These are phyloP conservation scores for Cladosporium austrohemisphaericum DNA, from an alignment of 2,329 filamentous ascomycete genomes.

Conservation along the genomic window DNA sequence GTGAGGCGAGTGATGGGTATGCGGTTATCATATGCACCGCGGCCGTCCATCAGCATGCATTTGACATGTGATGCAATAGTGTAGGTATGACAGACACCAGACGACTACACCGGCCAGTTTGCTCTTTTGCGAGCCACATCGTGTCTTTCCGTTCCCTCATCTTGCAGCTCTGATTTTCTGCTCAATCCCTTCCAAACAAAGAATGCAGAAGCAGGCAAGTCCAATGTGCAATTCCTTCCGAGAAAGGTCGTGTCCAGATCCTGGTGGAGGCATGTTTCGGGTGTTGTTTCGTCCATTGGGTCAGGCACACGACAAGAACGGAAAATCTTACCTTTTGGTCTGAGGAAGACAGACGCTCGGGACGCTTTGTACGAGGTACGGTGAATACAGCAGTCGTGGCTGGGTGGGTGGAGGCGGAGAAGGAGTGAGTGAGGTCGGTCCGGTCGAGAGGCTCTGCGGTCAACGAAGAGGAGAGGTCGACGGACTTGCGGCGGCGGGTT, in stretches of 20 bases:
- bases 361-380: slow-evolving; percentile 14
- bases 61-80: neutral
- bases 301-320: neutral
- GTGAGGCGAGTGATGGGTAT: too few species aligned
- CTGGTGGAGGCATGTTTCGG: neutral
- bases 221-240: neutral
- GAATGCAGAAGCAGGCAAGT: neutral
- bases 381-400: slow-evolving; percentile 13
- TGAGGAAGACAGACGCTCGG: slow-evolving; percentile 13
- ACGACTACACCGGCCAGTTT: neutral
- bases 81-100: neutral
- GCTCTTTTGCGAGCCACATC: neutral
- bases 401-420: slow-evolving; percentile 12
- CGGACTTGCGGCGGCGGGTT: slow-evolving; percentile 17
- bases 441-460: slow-evolving; percentile 37
- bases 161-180: neutral
- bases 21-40: neutral
- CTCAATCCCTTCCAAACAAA: neutral
- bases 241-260: neutral
- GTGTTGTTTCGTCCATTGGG: neutral
- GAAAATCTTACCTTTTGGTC: slow-evolving; percentile 18
- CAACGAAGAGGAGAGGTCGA: slow-evolving; percentile 42
- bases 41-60: neutral
- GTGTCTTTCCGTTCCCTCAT: neutral
- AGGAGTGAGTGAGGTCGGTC: slow-evolving; percentile 14